phyloP scores from a whole-genome alignment of 2,329 filamentous ascomycete species.

The Sporothrix mexicana region DNA sequence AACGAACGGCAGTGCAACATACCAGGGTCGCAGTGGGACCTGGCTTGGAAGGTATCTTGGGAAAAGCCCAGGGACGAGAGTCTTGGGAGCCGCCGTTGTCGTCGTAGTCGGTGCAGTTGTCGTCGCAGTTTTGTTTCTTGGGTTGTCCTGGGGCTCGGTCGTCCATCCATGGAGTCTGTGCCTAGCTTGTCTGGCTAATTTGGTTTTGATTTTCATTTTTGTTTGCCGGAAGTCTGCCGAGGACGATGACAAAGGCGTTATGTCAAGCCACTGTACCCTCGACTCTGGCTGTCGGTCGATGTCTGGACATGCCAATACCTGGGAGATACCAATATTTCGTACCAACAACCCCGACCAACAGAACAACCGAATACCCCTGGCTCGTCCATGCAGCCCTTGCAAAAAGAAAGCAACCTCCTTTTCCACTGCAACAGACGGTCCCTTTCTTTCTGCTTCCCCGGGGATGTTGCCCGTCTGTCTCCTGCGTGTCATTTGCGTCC shows the following conservation, averaged over 20 bases:
- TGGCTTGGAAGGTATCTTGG: too few relatives aligned
- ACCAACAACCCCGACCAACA: neutral
- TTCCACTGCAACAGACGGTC: conserved; percentile 19
- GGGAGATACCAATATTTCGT: too few relatives aligned
- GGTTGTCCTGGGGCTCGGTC: too few relatives aligned
- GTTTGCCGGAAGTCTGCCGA: neutral
- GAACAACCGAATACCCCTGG: neutral
- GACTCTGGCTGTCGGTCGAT: neutral
- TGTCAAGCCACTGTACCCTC: neutral
- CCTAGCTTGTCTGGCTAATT: too few relatives aligned
- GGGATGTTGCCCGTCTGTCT: too few relatives aligned
- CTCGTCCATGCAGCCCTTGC: conserved; percentile 20
- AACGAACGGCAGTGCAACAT: conserved; percentile 1
- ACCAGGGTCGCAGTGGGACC: conserved; percentile 11
- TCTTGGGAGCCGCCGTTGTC: neutral
- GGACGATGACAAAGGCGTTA: neutral
- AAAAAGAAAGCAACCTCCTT: conserved; percentile 13
- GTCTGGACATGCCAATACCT: neutral
- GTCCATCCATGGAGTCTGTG: too few relatives aligned
- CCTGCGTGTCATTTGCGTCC: too few relatives aligned
- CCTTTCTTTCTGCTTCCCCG: neutral
- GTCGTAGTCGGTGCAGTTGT: too few relatives aligned
- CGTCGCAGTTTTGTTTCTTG: too few relatives aligned
- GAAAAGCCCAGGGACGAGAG: too few relatives aligned
- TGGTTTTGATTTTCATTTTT: too few relatives aligned